These are phyloP conservation scores for Entelexis sorbosivorans DNA, from an alignment of 1,139 yeast species.

Conservation along the genomic window DNA sequence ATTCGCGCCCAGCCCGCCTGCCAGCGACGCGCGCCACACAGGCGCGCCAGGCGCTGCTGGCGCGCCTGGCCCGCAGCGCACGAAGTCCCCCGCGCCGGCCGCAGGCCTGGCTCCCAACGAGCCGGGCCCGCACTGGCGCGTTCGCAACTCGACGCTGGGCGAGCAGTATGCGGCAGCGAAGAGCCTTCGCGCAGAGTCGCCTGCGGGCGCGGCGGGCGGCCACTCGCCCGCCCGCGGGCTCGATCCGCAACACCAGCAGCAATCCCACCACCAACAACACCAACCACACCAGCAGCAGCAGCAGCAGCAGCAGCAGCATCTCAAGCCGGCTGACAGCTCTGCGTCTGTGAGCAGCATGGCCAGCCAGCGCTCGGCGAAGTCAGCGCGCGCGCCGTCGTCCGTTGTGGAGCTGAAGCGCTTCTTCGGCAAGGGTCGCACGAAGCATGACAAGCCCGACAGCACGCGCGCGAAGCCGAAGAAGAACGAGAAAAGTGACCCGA, in stretches of 20 bases:
- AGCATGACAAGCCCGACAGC: slow-evolving; percentile 13
- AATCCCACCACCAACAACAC: not conserved
- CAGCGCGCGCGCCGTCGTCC: slow-evolving; percentile 8
- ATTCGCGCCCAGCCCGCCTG: not conserved
- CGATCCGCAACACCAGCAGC: not conserved
- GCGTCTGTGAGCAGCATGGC: slow-evolving; percentile 15
- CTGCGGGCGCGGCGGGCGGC: no score
- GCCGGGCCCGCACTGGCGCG: slow-evolving; percentile 8
- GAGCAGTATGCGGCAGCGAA: slow-evolving; percentile 2
- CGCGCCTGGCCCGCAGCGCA: not conserved
- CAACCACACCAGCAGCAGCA: not conserved
- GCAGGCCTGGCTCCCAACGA: not conserved
- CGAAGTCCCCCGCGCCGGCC: not conserved
- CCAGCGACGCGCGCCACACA: slow-evolving; percentile 1
- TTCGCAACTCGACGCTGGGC: slow-evolving; percentile 8
- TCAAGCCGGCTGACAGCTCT: slow-evolving; percentile 15
- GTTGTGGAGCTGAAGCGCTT: slow-evolving; percentile 20
- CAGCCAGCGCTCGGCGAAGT: not conserved
- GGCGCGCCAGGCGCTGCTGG: not conserved
- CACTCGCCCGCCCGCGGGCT: not conserved
- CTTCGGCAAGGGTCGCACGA: slow-evolving; percentile 21
- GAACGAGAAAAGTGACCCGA: not conserved
- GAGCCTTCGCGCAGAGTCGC: not conserved
- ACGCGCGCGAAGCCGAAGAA: not conserved
- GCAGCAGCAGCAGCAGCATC: slow-evolving; percentile 1